phyloP scores from a whole-genome alignment of 169 alveolate species.

The Plasmodium coatneyi region DNA sequence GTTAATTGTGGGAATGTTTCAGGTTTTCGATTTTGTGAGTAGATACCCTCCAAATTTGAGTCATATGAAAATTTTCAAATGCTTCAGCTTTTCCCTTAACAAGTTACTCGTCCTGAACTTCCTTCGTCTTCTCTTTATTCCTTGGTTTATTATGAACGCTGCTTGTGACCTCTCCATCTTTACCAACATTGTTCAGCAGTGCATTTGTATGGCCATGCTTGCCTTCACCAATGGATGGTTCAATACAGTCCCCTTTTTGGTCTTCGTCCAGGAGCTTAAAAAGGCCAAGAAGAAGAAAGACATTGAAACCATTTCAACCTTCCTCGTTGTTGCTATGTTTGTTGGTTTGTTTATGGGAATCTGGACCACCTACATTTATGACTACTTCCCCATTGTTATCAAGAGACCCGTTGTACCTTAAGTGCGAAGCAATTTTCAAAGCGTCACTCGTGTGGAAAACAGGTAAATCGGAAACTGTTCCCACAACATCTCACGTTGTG shows the following conservation, averaged over 20 bases:
- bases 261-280: constrained; percentile 52
- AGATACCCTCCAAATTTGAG: constrained; percentile 55
- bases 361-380: constrained; percentile 49
- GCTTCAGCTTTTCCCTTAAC: constrained; percentile 48
- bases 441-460: background rate
- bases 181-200: constrained; percentile 32
- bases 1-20: constrained; percentile 70
- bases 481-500: background rate
- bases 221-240: constrained; percentile 75
- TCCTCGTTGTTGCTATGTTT: constrained; percentile 63
- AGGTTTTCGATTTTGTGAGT: constrained; percentile 72
- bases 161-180: background rate
- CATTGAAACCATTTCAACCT: constrained; percentile 32
- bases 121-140: constrained; percentile 34
- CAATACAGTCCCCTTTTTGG: constrained; percentile 58
- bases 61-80: constrained; percentile 27
- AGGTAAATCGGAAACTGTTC: background rate
- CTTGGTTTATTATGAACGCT: constrained; percentile 63
- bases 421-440: background rate
- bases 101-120: constrained; percentile 27
- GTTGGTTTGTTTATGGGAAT: constrained; percentile 47
- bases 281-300: constrained; percentile 40
- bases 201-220: constrained; percentile 49
- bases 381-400: constrained; percentile 30
- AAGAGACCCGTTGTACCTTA: background rate